Evolutionary conservation across 768 basidiomycete genomes (phyloP), one percentile per base, ranked within the genome.

Genomic region (Russula emetica): DNA sequence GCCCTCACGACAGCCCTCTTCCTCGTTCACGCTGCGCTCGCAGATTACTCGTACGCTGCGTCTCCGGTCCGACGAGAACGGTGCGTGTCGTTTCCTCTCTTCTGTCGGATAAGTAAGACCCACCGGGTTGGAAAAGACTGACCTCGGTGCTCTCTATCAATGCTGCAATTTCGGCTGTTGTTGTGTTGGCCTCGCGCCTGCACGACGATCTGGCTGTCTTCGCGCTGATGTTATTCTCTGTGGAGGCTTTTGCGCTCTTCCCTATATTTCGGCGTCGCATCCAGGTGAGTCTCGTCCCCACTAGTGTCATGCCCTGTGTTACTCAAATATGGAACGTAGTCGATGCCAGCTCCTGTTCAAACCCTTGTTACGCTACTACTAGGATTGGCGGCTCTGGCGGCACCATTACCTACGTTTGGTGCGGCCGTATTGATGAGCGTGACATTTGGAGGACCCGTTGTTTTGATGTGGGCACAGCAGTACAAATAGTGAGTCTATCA

Each of bases 1-100:
- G 94, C 96, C 96, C 76, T 98, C 56, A 85, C 93, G n/a, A 90
- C 91, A 3, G 79, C 80, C 57, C 82, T 98, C 50, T 92, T 98
- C 74, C 78, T 84, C 58, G 77, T 97, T 42, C 93, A 95, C 72
- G 80, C 86, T n/a, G 77, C 95, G 63, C 77, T 97, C 55, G 90
- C 90, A 18, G 93, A 97, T 75, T 96, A 93, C 72, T 83, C 84
- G n/a, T 78, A 80, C 64, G 75, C 76, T 58, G 75, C 77, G 61
- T 72, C 74, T 47, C 55, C 45, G 14, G 20, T 61, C 55, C 38
- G 50, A 55, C 53, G 52, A 16, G 59, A 60, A 51, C 63, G 49
- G 55, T 63, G 59, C 56, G 66, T 69, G 55, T 36, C 56, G 66
- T 69, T 53, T 36, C 20, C 22, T 53, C 42, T 11, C 49, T 56